Evolutionary conservation across 2,329 filamentous ascomycete species (phyloP).

Genomic region (Stachybotrys echinatus): DNA sequence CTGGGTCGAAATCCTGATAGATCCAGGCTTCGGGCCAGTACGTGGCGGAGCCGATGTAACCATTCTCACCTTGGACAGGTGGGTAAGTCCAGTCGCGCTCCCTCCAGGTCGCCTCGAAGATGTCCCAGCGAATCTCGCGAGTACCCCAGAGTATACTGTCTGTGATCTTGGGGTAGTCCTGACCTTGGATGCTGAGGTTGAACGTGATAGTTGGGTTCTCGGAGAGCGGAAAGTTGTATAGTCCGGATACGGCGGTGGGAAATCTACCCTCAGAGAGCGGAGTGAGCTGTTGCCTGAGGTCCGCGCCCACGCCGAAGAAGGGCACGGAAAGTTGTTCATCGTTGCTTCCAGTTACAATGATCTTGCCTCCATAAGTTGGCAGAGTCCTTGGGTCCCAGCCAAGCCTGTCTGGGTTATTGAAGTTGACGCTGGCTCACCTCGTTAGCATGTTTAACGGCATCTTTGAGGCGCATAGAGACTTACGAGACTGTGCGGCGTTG

Average conservation of each 20-base stretch:
- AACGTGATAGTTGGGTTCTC: conserved; percentile 6
- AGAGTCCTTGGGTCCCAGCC: neutral
- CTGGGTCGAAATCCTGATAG: neutral
- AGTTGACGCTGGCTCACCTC: neutral
- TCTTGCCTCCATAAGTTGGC: neutral
- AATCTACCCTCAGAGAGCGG: neutral
- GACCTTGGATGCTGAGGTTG: conserved; percentile 6
- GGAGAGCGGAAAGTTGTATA: neutral
- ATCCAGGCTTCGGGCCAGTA: neutral
- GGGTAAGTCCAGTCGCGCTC: conserved; percentile 9
- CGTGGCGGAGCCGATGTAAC: conserved; percentile 5
- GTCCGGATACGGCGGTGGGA: neutral
- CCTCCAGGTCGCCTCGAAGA: conserved; percentile 4
- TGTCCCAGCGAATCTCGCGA: conserved; percentile 13
- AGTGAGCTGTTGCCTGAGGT: neutral
- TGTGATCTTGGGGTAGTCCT: conserved; percentile 13
- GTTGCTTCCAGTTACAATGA: neutral
- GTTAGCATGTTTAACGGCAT: neutral
- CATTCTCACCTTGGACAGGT: conserved; percentile 1
- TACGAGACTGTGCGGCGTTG: neutral
- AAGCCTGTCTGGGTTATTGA: neutral
- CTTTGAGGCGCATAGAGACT: too few relatives aligned
- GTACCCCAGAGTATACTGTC: conserved; percentile 15
- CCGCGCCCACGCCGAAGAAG: neutral
- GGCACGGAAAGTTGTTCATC: neutral